Conservation (phyloP, 768 basidiomycete species). For the Kwoniella sp. region DNA sequence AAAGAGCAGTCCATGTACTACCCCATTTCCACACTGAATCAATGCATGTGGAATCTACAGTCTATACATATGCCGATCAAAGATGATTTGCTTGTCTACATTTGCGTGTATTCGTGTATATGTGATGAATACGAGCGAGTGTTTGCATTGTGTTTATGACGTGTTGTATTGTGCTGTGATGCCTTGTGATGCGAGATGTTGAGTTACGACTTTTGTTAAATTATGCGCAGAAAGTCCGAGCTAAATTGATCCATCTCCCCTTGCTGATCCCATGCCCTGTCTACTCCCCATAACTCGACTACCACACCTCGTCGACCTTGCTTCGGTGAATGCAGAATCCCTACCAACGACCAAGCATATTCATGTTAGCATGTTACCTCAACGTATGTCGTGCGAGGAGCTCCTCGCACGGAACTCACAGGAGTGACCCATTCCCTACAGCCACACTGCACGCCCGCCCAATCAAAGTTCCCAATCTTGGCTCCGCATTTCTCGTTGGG, state of each 20-base stretch:
- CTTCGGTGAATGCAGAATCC: conserved; percentile 64
- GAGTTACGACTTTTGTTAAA: background rate
- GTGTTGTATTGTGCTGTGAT: background rate
- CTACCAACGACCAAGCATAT: too few species aligned
- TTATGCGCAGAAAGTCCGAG: background rate
- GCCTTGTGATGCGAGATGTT: background rate
- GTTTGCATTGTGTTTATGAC: too few species aligned
- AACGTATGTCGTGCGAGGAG: too few species aligned
- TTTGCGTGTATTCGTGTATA: background rate
- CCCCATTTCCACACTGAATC: too few species aligned
- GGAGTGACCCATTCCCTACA: conserved; percentile 92
- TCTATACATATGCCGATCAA: background rate
- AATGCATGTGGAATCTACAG: background rate
- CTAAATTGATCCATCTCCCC: background rate
- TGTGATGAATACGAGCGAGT: too few species aligned
- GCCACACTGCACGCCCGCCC: conserved; percentile 90
- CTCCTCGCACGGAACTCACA: conserved; percentile 63
- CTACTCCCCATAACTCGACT: too few species aligned
- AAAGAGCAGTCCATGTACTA: too few species aligned
- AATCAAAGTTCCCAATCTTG: conserved; percentile 94
- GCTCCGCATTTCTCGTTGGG: conserved; percentile 86
- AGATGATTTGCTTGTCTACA: background rate
- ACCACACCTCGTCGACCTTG: conserved; percentile 63
- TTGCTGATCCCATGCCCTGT: background rate
- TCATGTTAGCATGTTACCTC: too few species aligned